These are phyloP conservation scores for Rhizoclosmatium globosum DNA, from an alignment of 192 early-diverging fungal species.

Conservation along the genomic window DNA sequence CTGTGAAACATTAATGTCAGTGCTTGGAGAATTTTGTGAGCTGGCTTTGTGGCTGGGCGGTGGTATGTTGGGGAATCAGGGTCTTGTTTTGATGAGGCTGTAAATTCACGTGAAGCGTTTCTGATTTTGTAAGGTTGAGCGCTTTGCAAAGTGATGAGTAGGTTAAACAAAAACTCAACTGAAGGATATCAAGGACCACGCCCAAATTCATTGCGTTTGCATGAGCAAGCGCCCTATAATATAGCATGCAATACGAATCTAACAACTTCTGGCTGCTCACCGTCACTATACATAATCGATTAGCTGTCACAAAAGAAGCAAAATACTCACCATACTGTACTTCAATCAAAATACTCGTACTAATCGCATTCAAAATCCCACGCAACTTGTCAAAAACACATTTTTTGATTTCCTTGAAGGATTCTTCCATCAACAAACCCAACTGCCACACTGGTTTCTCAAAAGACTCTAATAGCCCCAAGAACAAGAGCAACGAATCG, in stretches of 20 bases:
- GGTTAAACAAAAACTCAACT: not conserved
- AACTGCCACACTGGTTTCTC: slow-evolving; percentile 8
- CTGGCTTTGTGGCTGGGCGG: not conserved
- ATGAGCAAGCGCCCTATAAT: slow-evolving; percentile 44
- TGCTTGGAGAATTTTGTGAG: slow-evolving; percentile 38
- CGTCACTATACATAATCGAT: slow-evolving; percentile 19
- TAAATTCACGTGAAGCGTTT: slow-evolving; percentile 5
- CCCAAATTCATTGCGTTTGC: slow-evolving; percentile 40
- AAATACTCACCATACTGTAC: slow-evolving; percentile 35
- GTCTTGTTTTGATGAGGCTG: not conserved
- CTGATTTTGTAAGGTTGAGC: not conserved
- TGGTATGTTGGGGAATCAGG: not conserved
- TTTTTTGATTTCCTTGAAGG: slow-evolving; percentile 6
- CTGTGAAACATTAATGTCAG: slow-evolving; percentile 44
- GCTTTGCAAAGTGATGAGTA: not conserved
- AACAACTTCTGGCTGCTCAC: slow-evolving; percentile 43
- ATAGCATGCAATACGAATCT: slow-evolving; percentile 44
- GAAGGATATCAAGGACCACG: slow-evolving; percentile 33
- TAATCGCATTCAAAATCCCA: slow-evolving; percentile 33
- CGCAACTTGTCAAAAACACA: slow-evolving; percentile 15
- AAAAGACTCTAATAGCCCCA: slow-evolving; percentile 18
- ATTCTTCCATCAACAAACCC: not conserved
- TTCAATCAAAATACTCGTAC: slow-evolving; percentile 34
- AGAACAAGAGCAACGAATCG: not conserved
- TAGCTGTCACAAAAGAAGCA: not conserved